Evolutionary conservation across 345 rosid genomes (phyloP), one percentile per base, ranked within the genome.

Genomic region (Pistacia vera): DNA sequence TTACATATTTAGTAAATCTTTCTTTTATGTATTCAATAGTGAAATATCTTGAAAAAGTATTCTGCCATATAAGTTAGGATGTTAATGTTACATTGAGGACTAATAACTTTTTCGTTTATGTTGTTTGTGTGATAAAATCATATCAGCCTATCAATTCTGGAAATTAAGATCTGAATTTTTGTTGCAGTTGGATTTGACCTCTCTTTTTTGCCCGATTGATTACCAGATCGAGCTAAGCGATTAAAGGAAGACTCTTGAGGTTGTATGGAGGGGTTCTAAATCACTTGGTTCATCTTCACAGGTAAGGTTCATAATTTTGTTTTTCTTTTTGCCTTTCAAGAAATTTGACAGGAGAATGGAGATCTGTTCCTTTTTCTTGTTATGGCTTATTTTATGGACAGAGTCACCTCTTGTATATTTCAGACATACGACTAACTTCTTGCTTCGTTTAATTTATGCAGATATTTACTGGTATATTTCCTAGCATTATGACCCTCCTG

Each of bases 401-500:
- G 20, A 71, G 67, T 16, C 66, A 25, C 55, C 46, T 2, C 38
- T 71, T 66, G 25, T 75, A 36, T 71, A 57, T 68, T 64, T 17
- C 9, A 8, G 16, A 5, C 69, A 25, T 71, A 55, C 44, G 62
- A 52, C 33, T 70, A 33, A 63, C 35, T 70, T 30, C 46, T 76
- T 12, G 38, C 62, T 13, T 68, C 48, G 38, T 36, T 71, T 58
- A 64, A 56, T 55, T 56, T 46, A 41, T 80, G 75, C 86, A 95
- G 97, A 92, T 92, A 81, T 95, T 95, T 80, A 89, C 97, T n/a
- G 97, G 98, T 69, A 83, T 92, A 75, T 95, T 95, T 79, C 93
- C 97, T 16, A 84, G 82, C 97, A 95, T 85, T 93, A 95, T 80
- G 97, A 95, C 57, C 98, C 98, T 69, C 98, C 98, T 52, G 94